These are phyloP conservation scores for Rhodotorula sp. DNA, from an alignment of 1,284 basidiomycete genomes.

Conservation along the genomic window DNA sequence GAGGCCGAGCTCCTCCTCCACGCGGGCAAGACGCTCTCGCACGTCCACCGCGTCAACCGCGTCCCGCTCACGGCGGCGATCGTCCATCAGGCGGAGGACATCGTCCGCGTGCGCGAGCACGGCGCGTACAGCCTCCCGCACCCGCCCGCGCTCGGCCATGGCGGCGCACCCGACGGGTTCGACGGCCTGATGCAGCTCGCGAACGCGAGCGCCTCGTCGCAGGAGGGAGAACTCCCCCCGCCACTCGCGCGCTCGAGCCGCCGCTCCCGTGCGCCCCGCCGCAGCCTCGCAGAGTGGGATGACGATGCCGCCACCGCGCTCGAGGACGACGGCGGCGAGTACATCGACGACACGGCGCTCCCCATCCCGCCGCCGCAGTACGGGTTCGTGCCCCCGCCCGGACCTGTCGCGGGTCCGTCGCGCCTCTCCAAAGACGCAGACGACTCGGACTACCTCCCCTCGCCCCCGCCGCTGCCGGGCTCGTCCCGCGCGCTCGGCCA, in stretches of 20 bases:
- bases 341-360: background rate
- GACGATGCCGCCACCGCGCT: no score
- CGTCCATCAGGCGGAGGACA: constrained; percentile 16
- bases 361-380: background rate
- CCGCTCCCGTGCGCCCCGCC: background rate
- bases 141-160: background rate
- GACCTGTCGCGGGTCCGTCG: background rate
- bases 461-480: background rate
- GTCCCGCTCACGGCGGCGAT: constrained; percentile 24
- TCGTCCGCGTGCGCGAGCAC: background rate
- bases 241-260: background rate
- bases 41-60: constrained; percentile 32
- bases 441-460: constrained; percentile 11
- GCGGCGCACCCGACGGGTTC: background rate
- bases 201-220: constrained; percentile 1
- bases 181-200: constrained; percentile 9
- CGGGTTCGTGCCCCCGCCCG: background rate
- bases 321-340: background rate
- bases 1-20: constrained; percentile 54
- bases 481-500: background rate
- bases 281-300: background rate
- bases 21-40: constrained; percentile 47
- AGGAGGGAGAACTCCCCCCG: background rate
- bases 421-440: background rate
- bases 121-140: background rate